Evolutionary conservation across 768 basidiomycete species (phyloP).

Genomic region (Leucosporidium creatinivorum): DNA sequence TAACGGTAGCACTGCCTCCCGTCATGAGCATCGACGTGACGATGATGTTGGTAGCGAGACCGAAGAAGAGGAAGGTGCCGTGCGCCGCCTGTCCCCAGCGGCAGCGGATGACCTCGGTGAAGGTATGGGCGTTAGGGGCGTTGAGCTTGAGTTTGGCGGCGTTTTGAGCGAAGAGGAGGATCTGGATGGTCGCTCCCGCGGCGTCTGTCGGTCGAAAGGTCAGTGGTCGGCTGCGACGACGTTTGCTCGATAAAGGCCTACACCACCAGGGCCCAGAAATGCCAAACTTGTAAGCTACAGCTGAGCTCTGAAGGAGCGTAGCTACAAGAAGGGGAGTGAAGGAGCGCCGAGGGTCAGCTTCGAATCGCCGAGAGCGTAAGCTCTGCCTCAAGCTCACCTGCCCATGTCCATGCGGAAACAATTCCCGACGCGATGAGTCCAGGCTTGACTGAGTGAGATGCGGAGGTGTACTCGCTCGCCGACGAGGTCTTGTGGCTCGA

Average conservation of each 20-base stretch:
- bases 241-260: neutral
- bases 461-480: slow-evolving; percentile 52
- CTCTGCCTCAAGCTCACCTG: neutral
- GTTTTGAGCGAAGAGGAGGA: slow-evolving; percentile 61
- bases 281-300: slow-evolving; percentile 77
- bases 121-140: slow-evolving; percentile 50
- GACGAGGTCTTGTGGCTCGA: slow-evolving; percentile 23
- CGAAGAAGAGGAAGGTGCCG: slow-evolving; percentile 75
- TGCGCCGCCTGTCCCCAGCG: slow-evolving; percentile 75
- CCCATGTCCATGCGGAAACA: slow-evolving; percentile 54
- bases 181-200: slow-evolving; percentile 67
- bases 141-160: slow-evolving; percentile 90
- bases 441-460: slow-evolving; percentile 65
- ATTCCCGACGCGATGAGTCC: slow-evolving; percentile 87
- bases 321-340: slow-evolving; percentile 23
- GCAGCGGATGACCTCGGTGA: slow-evolving; percentile 60
- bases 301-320: slow-evolving; percentile 62
- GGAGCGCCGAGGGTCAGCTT: slow-evolving; percentile 35
- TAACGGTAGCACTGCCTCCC: slow-evolving; percentile 68
- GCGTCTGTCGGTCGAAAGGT: slow-evolving; percentile 19
- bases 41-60: slow-evolving; percentile 69
- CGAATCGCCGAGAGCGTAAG: neutral
- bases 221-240: no score
- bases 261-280: slow-evolving; percentile 67
- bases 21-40: slow-evolving; percentile 36